These are phyloP conservation scores for Podospora pseudocomata DNA, from an alignment of 495 filamentous ascomycete genomes.

Conservation along the genomic window DNA sequence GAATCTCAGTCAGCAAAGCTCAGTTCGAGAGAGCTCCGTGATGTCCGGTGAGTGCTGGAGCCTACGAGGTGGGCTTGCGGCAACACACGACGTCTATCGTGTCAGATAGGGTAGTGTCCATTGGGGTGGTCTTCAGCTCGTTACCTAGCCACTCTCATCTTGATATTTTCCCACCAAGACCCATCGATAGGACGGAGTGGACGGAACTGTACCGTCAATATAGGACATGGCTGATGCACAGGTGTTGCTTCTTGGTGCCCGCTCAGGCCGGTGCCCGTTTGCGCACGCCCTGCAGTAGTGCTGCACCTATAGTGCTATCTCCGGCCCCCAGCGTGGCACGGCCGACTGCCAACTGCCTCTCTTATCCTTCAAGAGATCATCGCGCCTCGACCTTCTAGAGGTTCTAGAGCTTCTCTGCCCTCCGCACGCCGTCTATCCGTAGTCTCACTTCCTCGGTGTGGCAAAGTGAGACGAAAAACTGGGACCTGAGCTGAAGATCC, in stretches of 20 bases:
- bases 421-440: background rate
- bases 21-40: background rate
- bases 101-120: background rate
- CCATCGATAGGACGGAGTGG: background rate
- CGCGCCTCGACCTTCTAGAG: background rate
- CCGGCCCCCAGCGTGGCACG: conserved; percentile 13
- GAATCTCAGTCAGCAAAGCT: background rate
- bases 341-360: conserved; percentile 1
- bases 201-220: background rate
- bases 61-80: background rate
- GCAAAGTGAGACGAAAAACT: conserved; percentile 4
- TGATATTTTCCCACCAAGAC: background rate
- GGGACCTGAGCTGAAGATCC: conserved; percentile 6
- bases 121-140: background rate
- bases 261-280: background rate
- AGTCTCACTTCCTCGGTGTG: background rate
- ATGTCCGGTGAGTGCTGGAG: background rate
- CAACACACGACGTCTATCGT: conserved; percentile 5
- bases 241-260: background rate
- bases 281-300: conserved; percentile 9
- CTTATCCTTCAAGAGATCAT: background rate
- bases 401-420: conserved; percentile 4
- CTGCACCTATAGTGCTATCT: conserved; percentile 3
- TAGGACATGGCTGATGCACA: background rate
- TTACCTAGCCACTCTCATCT: background rate